Evolutionary conservation across 2,329 filamentous ascomycete genomes (phyloP).

Genomic region (Monosporascus sp.): DNA sequence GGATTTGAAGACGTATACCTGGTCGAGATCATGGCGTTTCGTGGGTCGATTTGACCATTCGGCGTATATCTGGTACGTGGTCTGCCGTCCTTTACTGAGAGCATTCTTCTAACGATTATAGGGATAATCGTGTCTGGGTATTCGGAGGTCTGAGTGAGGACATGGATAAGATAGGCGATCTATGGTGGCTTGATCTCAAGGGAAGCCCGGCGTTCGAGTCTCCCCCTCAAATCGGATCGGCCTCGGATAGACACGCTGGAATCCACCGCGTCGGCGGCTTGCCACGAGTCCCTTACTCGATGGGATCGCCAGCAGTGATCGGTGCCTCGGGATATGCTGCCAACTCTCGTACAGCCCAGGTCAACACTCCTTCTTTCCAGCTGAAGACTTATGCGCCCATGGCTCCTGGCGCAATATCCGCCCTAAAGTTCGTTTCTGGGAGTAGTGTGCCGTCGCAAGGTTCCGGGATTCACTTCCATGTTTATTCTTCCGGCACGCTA

Average conservation of each 20-base stretch:
- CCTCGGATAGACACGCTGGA: slow-evolving; percentile 42
- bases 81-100: neutral
- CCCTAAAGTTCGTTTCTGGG: slow-evolving; percentile 83
- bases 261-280: slow-evolving; percentile 41
- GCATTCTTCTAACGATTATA: slow-evolving; percentile 14
- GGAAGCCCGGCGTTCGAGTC: slow-evolving; percentile 81
- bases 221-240: slow-evolving; percentile 49
- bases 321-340: slow-evolving; percentile 61
- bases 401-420: slow-evolving; percentile 84
- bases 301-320: slow-evolving; percentile 45
- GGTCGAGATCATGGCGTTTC: slow-evolving; percentile 95
- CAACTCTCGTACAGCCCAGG: slow-evolving; percentile 62
- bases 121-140: slow-evolving; percentile 85
- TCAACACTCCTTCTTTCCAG: slow-evolving; percentile 61
- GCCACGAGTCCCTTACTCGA: slow-evolving; percentile 47
- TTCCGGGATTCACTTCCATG: slow-evolving; percentile 90
- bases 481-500: slow-evolving; percentile 86
- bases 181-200: slow-evolving; percentile 96
- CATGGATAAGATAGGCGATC: slow-evolving; percentile 93
- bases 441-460: slow-evolving; percentile 82
- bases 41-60: slow-evolving; percentile 93
- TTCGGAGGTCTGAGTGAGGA: slow-evolving; percentile 92
- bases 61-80: slow-evolving; percentile 71
- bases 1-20: slow-evolving; percentile 94
- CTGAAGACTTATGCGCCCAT: slow-evolving; percentile 72